Percentiles rank a stretch among this genome's conserved stretches.
Evolutionary conservation across 2,329 filamentous ascomycete genomes (phyloP).

Genomic region (Colletotrichum sp.): DNA sequence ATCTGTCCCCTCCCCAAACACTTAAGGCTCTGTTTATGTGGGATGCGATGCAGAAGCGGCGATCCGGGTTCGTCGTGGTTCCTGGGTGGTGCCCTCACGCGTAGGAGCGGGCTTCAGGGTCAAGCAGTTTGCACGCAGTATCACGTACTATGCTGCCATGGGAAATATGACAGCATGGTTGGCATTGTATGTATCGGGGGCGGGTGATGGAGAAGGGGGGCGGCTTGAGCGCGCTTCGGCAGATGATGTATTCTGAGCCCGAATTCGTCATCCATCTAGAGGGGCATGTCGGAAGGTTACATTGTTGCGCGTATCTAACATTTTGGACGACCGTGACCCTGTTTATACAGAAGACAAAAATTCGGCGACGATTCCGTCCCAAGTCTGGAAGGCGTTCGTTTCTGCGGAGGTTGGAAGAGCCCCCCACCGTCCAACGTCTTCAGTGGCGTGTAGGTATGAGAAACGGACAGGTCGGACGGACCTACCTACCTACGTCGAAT

Average conservation of each 20-base stretch:
- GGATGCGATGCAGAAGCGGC: slow-evolving; percentile 8
- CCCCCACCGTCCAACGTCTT: neutral
- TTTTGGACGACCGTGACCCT: neutral
- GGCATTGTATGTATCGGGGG: neutral
- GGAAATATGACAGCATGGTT: neutral
- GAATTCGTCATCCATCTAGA: slow-evolving; percentile 4
- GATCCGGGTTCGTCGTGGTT: slow-evolving; percentile 6
- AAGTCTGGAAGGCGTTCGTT: neutral
- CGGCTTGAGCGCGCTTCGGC: slow-evolving; percentile 7
- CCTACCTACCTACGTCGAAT: neutral
- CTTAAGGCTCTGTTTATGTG: neutral
- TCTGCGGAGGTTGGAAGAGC: neutral
- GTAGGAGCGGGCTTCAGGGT: neutral
- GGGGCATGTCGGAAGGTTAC: neutral
- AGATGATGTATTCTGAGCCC: slow-evolving; percentile 9
- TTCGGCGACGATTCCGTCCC: neutral
- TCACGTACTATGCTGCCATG: neutral
- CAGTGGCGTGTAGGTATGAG: neutral
- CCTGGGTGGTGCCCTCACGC: neutral
- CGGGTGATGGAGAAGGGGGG: neutral
- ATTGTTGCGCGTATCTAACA: neutral
- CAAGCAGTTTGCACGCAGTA: neutral
- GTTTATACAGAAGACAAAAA: neutral
- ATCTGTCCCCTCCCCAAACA: slow-evolving; percentile 3
- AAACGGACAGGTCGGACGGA: neutral